Percentiles rank a stretch among this genome's conserved stretches.
phyloP scores from a whole-genome alignment of 257 asterid species.

The Nicotiana obtusifolia region DNA sequence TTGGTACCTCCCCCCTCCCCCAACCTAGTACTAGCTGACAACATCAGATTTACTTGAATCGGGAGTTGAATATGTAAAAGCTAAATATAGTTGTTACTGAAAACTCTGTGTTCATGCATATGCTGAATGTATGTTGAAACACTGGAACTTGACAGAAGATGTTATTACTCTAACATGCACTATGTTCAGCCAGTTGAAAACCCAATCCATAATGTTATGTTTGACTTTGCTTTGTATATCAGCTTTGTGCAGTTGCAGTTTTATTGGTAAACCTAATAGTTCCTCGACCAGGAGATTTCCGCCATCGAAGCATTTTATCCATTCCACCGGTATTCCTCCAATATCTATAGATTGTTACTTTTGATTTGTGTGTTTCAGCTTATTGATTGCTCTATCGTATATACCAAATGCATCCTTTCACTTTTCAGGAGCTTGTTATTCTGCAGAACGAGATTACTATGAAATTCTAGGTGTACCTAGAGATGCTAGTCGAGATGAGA shows the following conservation, averaged over 20 bases:
- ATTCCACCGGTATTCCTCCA: conserved; percentile 61
- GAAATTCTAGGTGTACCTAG: conserved; percentile 71
- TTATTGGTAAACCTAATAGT: conserved; percentile 21
- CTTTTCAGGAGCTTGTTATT: conserved; percentile 41
- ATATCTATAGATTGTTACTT: neutral
- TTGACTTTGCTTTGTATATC: conserved; percentile 21
- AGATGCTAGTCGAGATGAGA: conserved; percentile 63
- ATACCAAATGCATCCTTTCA: neutral
- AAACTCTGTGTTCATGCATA: neutral
- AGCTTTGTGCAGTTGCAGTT: conserved; percentile 29
- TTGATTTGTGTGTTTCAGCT: neutral
- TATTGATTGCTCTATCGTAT: conserved; percentile 6
- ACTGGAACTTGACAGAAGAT: neutral
- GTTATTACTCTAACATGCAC: neutral
- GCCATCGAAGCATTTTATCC: conserved; percentile 46
- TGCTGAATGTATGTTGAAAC: conserved; percentile 5
- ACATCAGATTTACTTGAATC: neutral
- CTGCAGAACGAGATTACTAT: conserved; percentile 53
- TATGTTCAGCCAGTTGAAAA: neutral
- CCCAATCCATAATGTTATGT: conserved; percentile 19
- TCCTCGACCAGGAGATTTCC: conserved; percentile 30
- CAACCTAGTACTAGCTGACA: neutral
- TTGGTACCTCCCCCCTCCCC: neutral
- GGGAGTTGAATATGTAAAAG: neutral
- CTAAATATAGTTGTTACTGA: neutral